Percentiles rank a stretch among this genome's conserved stretches.
Conservation (phyloP, 2,329 filamentous ascomycete genomes). For the Fonsecaea monophora region DNA sequence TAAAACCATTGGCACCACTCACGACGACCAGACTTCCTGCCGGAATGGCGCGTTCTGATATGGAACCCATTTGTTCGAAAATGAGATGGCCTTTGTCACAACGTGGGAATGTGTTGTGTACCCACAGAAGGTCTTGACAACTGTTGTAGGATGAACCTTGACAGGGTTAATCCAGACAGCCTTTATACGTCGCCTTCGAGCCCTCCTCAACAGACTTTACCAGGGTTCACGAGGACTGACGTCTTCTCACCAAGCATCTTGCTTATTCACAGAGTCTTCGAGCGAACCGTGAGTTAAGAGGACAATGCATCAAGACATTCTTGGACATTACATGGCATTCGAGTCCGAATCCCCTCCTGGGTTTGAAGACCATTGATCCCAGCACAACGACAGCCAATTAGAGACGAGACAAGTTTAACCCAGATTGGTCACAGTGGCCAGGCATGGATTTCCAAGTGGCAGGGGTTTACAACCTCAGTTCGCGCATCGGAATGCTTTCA, state of each 20-base stretch:
- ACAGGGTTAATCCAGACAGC: neutral
- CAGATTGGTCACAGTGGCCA: neutral
- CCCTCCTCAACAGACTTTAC: neutral
- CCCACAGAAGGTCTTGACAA: neutral
- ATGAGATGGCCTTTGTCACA: neutral
- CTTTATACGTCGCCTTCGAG: neutral
- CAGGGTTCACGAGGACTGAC: neutral
- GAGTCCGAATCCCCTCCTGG: neutral
- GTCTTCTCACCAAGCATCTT: neutral
- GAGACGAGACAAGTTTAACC: constrained; percentile 11
- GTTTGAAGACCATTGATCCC: neutral
- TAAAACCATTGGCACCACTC: constrained; percentile 56
- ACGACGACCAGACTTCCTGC: constrained; percentile 48
- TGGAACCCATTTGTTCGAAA: constrained; percentile 14
- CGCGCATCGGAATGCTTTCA: neutral
- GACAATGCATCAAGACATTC: neutral
- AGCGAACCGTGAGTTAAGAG: constrained; percentile 2
- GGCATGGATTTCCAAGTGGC: neutral
- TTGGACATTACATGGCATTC: neutral
- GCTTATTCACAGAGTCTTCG: constrained; percentile 4
- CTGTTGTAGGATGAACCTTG: neutral
- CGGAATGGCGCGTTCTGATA: constrained; percentile 27
- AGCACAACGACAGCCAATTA: constrained; percentile 9
- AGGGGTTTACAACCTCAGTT: neutral
- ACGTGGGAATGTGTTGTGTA: neutral